Percentiles rank a stretch among this genome's conserved stretches.
Conservation (phyloP, 768 basidiomycete species). For the Jaapia argillacea region DNA sequence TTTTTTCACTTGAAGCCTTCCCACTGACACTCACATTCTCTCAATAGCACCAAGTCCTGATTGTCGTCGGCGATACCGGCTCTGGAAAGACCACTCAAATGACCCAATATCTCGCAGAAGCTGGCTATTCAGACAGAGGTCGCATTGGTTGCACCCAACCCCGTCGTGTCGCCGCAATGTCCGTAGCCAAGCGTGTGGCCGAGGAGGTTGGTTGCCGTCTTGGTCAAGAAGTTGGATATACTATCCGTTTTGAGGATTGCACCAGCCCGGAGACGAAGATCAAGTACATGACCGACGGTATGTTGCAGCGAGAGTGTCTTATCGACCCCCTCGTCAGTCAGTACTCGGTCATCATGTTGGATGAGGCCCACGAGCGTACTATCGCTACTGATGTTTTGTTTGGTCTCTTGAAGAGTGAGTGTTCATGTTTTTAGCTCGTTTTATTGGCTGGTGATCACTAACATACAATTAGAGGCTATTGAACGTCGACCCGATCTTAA, state of each 20-base stretch:
- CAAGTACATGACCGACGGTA: slow-evolving; percentile 99
- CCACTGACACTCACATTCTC: slow-evolving; percentile 11
- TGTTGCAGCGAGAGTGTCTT: slow-evolving; percentile 94
- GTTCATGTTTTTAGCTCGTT: neutral
- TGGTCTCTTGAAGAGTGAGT: slow-evolving; percentile 84
- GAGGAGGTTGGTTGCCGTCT: slow-evolving; percentile 98
- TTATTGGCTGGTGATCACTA: neutral
- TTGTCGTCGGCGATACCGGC: slow-evolving; percentile 97
- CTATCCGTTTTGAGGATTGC: slow-evolving; percentile 98
- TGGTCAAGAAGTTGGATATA: slow-evolving; percentile 97
- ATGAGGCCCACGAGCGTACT: slow-evolving; percentile 97
- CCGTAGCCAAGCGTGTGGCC: slow-evolving; percentile 95
- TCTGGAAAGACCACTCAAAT: slow-evolving; percentile 99
- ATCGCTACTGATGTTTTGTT: slow-evolving; percentile 98
- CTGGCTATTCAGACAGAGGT: slow-evolving; percentile 83
- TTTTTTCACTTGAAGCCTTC: slow-evolving; percentile 1
- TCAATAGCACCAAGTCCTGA: slow-evolving; percentile 85
- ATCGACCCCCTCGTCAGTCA: slow-evolving; percentile 90
- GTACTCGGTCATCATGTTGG: slow-evolving; percentile 96
- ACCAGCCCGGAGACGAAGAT: slow-evolving; percentile 98
- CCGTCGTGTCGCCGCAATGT: slow-evolving; percentile 98
- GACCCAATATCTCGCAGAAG: slow-evolving; percentile 96
- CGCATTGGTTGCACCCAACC: slow-evolving; percentile 97
- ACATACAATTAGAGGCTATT: slow-evolving; percentile 54
- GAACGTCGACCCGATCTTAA: slow-evolving; percentile 94